Conservation (phyloP, 202 grass and related monocot genomes). For the Bolboschoenoplectus hybrid region DNA sequence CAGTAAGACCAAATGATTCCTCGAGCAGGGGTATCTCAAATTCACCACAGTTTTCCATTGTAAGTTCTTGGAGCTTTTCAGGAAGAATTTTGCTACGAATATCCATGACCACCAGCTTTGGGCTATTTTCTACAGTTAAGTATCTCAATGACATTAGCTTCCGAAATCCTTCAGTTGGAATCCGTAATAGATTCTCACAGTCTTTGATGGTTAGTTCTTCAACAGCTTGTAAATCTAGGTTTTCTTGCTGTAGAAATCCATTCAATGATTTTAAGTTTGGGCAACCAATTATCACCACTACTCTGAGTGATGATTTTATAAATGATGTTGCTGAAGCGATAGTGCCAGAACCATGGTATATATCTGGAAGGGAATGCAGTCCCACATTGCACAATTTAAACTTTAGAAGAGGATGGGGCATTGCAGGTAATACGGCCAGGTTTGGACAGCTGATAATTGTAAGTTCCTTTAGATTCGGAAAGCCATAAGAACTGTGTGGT, state of each 20-base stretch:
- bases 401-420: slow-evolving; percentile 42
- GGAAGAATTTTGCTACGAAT: neutral
- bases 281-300: neutral
- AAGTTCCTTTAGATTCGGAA: slow-evolving; percentile 42
- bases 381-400: slow-evolving; percentile 52
- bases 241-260: neutral
- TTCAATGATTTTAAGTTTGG: neutral
- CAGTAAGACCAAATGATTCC: neutral
- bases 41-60: neutral
- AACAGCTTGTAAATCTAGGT: neutral
- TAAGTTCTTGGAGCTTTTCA: neutral
- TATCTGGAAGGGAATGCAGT: slow-evolving; percentile 49
- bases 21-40: neutral
- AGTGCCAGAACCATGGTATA: neutral
- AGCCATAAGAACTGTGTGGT: neutral
- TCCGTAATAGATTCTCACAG: neutral
- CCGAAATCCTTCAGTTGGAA: neutral
- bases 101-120: neutral
- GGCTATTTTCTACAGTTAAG: neutral
- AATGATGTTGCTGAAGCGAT: neutral
- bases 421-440: slow-evolving; percentile 40
- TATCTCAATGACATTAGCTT: neutral
- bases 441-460: slow-evolving; percentile 45
- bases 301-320: neutral
- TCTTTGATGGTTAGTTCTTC: neutral